phyloP scores from a whole-genome alignment of 768 basidiomycete species.

The Chlorophyllum brunneum region DNA sequence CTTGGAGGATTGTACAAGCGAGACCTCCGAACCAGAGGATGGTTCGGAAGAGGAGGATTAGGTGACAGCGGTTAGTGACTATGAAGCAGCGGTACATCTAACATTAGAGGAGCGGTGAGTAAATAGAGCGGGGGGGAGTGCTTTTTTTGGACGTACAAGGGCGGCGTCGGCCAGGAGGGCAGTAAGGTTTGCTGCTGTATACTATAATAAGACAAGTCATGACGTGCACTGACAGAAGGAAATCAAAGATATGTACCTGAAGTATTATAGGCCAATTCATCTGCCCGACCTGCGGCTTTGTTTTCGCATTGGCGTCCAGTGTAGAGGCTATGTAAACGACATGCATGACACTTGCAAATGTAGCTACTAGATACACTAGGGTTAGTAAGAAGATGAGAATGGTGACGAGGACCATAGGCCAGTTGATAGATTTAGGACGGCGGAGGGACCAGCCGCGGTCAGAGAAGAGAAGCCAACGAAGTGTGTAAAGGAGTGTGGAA shows the following conservation, averaged over 20 bases:
- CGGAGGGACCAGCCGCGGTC: slow-evolving; percentile 8
- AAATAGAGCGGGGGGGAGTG: not conserved
- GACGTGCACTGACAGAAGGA: not conserved
- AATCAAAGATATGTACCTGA: not conserved
- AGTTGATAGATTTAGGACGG: slow-evolving; percentile 1
- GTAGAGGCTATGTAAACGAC: too few species aligned
- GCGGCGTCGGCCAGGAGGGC: slow-evolving; percentile 1
- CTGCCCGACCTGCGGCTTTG: too few species aligned
- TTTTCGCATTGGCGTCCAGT: too few species aligned
- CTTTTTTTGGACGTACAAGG: not conserved
- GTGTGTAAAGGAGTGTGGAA: not conserved
- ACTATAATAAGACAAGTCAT: not conserved
- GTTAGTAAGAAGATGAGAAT: not conserved
- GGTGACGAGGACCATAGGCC: slow-evolving; percentile 1
- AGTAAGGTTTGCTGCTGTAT: slow-evolving; percentile 1
- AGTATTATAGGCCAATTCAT: too few species aligned
- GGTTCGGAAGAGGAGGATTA: slow-evolving; percentile 3
- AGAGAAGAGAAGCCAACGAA: slow-evolving; percentile 9
- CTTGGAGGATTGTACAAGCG: not conserved
- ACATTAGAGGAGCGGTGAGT: not conserved
- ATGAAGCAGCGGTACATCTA: slow-evolving; percentile 14
- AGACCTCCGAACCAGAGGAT: slow-evolving; percentile 5
- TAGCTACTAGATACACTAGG: not conserved
- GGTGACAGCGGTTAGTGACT: not conserved
- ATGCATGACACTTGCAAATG: too few species aligned